Percentiles rank a stretch among this genome's conserved stretches.
Conservation (phyloP, 2,329 filamentous ascomycete species). For the Nectriaceae sp. region DNA sequence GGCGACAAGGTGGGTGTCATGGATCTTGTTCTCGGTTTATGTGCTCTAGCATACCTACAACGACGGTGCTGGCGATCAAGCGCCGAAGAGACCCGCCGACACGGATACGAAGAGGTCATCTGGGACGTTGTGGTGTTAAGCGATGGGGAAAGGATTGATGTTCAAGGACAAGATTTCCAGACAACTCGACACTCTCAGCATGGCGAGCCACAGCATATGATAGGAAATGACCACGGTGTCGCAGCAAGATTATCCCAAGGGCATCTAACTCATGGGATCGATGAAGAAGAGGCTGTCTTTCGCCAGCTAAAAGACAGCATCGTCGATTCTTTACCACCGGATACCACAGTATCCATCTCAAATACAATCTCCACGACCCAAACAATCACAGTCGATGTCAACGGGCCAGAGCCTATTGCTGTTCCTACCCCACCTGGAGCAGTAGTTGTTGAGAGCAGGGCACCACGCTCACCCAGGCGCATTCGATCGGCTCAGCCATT, state of each 20-base stretch:
- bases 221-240: conserved; percentile 2
- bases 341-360: conserved; percentile 61
- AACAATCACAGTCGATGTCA: conserved; percentile 65
- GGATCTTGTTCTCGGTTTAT: conserved; percentile 62
- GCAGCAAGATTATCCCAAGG: not conserved
- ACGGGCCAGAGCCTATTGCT: conserved; percentile 51
- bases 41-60: conserved; percentile 63
- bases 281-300: conserved; percentile 45
- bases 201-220: not conserved
- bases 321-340: conserved; percentile 53
- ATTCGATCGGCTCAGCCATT: conserved; percentile 16
- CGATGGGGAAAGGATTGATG: conserved; percentile 59
- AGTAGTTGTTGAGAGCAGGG: conserved; percentile 57
- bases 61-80: conserved; percentile 54
- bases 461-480: conserved; percentile 23
- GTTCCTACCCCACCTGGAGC: conserved; percentile 59
- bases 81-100: conserved; percentile 49
- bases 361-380: conserved; percentile 62
- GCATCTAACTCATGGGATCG: not conserved
- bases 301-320: conserved; percentile 54
- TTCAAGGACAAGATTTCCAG: conserved; percentile 30
- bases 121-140: conserved; percentile 69
- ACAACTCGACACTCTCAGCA: conserved; percentile 6
- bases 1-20: conserved; percentile 62
- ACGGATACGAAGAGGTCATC: conserved; percentile 56